Base-by-base conservation (phyloP, 352 stramenopile species). In the Pythium aristosporum region DNA sequence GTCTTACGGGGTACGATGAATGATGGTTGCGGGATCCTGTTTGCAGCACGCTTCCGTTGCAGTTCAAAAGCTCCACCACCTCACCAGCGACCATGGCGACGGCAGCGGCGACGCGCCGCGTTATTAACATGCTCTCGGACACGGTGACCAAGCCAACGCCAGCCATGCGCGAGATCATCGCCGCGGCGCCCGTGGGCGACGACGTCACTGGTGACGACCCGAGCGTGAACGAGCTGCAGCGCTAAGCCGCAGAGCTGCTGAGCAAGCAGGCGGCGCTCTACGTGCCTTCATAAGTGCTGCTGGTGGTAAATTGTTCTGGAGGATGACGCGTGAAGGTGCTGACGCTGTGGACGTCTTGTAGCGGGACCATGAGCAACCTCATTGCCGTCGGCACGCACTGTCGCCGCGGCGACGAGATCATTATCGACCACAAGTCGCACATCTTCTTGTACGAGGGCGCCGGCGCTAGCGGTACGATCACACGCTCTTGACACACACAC, bases 311-410 rank as follows among this genome's bases (percentile, higher is more conserved):
- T 57, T 13, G 23, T 5, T n/a, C n/a, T 28, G 28, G 23, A 30
- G 53, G 13, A 6, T n/a, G 8, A 61, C 50, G 25, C 16, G 2
- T 20, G 8, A 15, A 0, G 3, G 23, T 15, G 9, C 32, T 52
- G 54, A 44, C 20, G 39, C 21, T 23, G 34, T 12, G 34, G 8
- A 5, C 2, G 11, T 65, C 2, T 55, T 43, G 48, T 48, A 95
- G 86, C 15, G 97, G 97, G 13, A 99, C 97, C 21, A 99, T 99
- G 97, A 88, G 80, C 37, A 99, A 99, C 80, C 75, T 99, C 28
- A 97, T 98, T 42, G 94, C 95, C 15, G 80, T 99, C 6, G 85
- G 97, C 43, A 75, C 79, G 41, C 97, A 99, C 77, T 99, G 96
- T 76, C 72, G 93, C 57, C 90, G 91, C 47, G 90, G 85, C 3